Conservation (phyloP, 1,139 yeast genomes). For the Lodderomyces parapsilosis region DNA sequence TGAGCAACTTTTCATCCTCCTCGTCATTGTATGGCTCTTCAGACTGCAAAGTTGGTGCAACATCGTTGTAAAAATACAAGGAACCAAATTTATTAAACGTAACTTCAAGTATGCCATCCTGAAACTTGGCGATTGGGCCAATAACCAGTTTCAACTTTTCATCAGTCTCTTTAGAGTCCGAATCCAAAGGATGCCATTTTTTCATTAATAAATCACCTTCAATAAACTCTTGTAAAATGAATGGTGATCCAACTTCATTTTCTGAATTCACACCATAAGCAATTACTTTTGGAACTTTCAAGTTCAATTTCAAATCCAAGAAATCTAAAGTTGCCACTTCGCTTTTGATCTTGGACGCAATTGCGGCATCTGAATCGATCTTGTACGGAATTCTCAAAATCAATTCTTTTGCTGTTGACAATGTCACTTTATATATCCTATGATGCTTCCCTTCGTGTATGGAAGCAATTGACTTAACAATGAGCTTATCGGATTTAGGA, state of each 20-base stretch:
- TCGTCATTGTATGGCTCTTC: conserved; percentile 68
- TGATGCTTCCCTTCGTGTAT: conserved; percentile 95
- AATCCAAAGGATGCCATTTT: conserved; percentile 80
- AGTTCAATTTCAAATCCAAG: conserved; percentile 50
- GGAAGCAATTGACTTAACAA: conserved; percentile 72
- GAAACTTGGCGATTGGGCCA: conserved; percentile 62
- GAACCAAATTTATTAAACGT: conserved; percentile 78
- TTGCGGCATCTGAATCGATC: conserved; percentile 60
- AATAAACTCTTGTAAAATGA: conserved; percentile 73
- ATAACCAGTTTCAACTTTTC: conserved; percentile 55
- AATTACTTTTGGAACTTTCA: conserved; percentile 69
- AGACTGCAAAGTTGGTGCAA: conserved; percentile 36
- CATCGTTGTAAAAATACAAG: conserved; percentile 70
- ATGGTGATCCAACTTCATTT: conserved; percentile 70
- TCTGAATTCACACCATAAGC: conserved; percentile 65
- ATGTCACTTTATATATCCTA: conserved; percentile 70
- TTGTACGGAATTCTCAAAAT: conserved; percentile 86
- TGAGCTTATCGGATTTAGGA: conserved; percentile 31
- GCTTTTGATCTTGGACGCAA: conserved; percentile 68
- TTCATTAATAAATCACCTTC: conserved; percentile 83
- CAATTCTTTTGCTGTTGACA: conserved; percentile 61
- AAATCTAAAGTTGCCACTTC: conserved; percentile 95
- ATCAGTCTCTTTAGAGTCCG: conserved; percentile 29
- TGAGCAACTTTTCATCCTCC: conserved; percentile 47
- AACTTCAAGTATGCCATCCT: conserved; percentile 47